Base-by-base conservation (phyloP, 2,329 filamentous ascomycete species). In the Rhinocladiella mackenziei region DNA sequence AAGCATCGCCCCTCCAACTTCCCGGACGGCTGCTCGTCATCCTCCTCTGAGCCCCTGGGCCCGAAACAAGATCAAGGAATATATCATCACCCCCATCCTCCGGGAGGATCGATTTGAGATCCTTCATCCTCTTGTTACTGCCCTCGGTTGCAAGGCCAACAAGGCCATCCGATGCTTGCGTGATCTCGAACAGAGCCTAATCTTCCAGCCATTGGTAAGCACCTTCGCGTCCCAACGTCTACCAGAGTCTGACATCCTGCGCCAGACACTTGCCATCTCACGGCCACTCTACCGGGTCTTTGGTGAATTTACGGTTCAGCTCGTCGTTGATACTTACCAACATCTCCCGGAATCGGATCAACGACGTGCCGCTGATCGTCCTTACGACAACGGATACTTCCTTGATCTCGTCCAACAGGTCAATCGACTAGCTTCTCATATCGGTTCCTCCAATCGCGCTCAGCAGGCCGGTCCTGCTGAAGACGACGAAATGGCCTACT, bases 341-440 rank as follows among this genome's bases (percentile, higher is more conserved):
- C 83, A 84, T 67, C 76, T 96, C 55, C 83, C 80, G 73, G 88
- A 94, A 64, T 81, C 81, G 64, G 89, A 97, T 66, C 86, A 91
- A 70, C 83, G 83, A 56, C 81, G 87, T 64, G 84, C 86, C 48
- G 74, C 80, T 67, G 91, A 97, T 67, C 83, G 85, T 60, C 88
- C 89, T 56, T 97, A 96, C 74, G 92, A 84, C 76, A 88, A 86
- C 77, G 87, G 87, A 63, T 97, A 97, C 70, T 96, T 96, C 65
- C 84, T 96, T 70, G 91, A 97, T 72, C 81, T 97, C 50, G 83
- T 94, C 65, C 87, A 94, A 65, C 89, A 96, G 78, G 89, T 96
- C 59, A 80, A 83, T 64, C 80, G 87, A 64, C 94, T 95, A 78
- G 89, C 88, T 50, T 79, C 82, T 60, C 86, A 92, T 64, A 81